Evolutionary conservation across 371 early-diverging fungal genomes (phyloP).

Genomic region (Coemansia sp.): DNA sequence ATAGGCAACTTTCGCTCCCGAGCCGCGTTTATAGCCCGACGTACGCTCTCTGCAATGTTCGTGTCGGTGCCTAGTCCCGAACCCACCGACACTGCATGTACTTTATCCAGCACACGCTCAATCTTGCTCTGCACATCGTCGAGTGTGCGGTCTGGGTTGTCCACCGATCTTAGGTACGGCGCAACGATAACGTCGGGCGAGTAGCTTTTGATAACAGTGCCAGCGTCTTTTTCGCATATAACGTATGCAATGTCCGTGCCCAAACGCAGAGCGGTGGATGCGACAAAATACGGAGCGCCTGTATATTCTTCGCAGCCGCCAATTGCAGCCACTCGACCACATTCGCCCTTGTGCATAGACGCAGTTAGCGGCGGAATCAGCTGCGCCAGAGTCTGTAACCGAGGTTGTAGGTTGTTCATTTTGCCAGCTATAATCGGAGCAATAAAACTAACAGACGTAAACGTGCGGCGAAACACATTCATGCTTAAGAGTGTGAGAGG

Average conservation of each 20-base stretch:
- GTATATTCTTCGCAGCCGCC: constrained; percentile 89
- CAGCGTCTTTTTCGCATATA: constrained; percentile 83
- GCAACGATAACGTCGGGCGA: constrained; percentile 72
- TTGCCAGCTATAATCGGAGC: constrained; percentile 41
- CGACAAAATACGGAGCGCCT: constrained; percentile 93
- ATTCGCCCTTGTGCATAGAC: constrained; percentile 81
- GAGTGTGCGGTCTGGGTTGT: constrained; percentile 8
- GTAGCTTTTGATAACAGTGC: constrained; percentile 72
- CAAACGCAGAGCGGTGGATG: constrained; percentile 62
- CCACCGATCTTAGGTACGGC: constrained; percentile 55
- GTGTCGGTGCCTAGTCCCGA: constrained; percentile 87
- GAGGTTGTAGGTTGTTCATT: constrained; percentile 42
- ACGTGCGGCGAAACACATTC: constrained; percentile 21
- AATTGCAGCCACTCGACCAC: constrained; percentile 68
- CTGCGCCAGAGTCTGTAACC: constrained; percentile 57
- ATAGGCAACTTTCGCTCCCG: constrained; percentile 66
- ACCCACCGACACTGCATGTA: constrained; percentile 87
- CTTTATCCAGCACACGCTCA: constrained; percentile 60
- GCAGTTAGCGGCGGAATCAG: constrained; percentile 72
- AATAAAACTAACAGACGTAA: constrained; percentile 41
- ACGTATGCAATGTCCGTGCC: constrained; percentile 93
- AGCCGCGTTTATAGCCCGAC: constrained; percentile 62
- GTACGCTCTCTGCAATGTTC: constrained; percentile 63
- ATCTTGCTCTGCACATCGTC: constrained; percentile 56
- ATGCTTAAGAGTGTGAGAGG: not conserved